phyloP scores from a whole-genome alignment of 495 filamentous ascomycete genomes.

The Penicillium fimorum region DNA sequence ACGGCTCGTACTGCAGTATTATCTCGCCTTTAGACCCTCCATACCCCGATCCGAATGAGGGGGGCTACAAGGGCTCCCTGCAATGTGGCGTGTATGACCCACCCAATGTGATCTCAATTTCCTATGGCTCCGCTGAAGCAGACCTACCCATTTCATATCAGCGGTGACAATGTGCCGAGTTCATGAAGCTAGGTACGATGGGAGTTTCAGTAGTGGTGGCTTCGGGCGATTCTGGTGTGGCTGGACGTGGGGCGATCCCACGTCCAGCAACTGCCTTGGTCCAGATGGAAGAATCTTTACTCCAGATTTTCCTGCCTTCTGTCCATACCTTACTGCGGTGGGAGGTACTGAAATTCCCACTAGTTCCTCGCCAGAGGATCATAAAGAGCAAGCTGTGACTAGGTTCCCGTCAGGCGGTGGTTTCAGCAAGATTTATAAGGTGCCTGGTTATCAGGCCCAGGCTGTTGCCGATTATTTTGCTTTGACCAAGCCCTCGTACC shows the following conservation, averaged over 20 bases:
- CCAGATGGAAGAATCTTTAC: conserved; percentile 44
- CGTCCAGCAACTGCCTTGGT: conserved; percentile 40
- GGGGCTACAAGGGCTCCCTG: conserved; percentile 55
- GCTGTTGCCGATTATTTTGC: conserved; percentile 53
- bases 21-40: conserved; percentile 43
- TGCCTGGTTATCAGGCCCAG: conserved; percentile 55
- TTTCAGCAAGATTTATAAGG: conserved; percentile 65
- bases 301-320: conserved; percentile 51
- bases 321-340: conserved; percentile 52
- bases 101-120: conserved; percentile 60
- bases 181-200: conserved; percentile 64
- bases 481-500: conserved; percentile 46
- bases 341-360: conserved; percentile 47
- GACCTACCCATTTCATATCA: conserved; percentile 52
- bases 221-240: conserved; percentile 61
- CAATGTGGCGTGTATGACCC: conserved; percentile 62
- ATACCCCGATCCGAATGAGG: conserved; percentile 53
- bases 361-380: conserved; percentile 32
- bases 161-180: conserved; percentile 57
- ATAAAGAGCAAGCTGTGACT: conserved; percentile 42
- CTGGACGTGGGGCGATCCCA: conserved; percentile 39
- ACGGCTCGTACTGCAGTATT: conserved; percentile 56
- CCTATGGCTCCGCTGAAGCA: conserved; percentile 54
- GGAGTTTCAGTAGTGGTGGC: conserved; percentile 61
- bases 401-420: conserved; percentile 60